phyloP scores from a whole-genome alignment of 768 basidiomycete species.

The Lentinula edodes region DNA sequence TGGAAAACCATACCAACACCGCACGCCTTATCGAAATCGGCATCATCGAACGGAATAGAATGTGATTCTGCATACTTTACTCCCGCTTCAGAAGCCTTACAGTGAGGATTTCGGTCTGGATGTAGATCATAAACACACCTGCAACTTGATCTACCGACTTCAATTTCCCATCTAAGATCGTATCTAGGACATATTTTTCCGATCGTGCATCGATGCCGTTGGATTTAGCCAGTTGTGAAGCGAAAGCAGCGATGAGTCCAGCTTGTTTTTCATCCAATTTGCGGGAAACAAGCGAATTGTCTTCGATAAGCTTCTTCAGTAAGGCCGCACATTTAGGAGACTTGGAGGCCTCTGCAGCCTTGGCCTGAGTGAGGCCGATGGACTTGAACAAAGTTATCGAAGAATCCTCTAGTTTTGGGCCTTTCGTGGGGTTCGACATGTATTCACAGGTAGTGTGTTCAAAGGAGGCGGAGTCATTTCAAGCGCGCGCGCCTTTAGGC shows the following conservation, averaged over 20 bases:
- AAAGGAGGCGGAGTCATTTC: neutral
- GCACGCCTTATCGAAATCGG: conserved; percentile 70
- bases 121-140: conserved; percentile 43
- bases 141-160: conserved; percentile 82
- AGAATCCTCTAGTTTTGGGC: conserved; percentile 21
- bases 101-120: neutral
- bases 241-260: conserved; percentile 60
- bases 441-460: neutral
- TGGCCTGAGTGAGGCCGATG: conserved; percentile 69
- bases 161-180: conserved; percentile 66
- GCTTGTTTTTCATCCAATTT: conserved; percentile 74
- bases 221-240: conserved; percentile 55
- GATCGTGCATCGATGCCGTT: conserved; percentile 43
- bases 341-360: conserved; percentile 80
- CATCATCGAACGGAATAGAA: conserved; percentile 54
- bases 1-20: conserved; percentile 70
- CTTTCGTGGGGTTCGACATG: conserved; percentile 12
- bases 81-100: conserved; percentile 45
- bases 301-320: conserved; percentile 65
- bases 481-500: neutral
- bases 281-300: conserved; percentile 37
- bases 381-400: conserved; percentile 58
- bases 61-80: conserved; percentile 67
- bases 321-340: conserved; percentile 69
- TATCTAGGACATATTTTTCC: conserved; percentile 56